Base-by-base conservation (phyloP, 805 yeast species). In the Saturnispora galanensis region DNA sequence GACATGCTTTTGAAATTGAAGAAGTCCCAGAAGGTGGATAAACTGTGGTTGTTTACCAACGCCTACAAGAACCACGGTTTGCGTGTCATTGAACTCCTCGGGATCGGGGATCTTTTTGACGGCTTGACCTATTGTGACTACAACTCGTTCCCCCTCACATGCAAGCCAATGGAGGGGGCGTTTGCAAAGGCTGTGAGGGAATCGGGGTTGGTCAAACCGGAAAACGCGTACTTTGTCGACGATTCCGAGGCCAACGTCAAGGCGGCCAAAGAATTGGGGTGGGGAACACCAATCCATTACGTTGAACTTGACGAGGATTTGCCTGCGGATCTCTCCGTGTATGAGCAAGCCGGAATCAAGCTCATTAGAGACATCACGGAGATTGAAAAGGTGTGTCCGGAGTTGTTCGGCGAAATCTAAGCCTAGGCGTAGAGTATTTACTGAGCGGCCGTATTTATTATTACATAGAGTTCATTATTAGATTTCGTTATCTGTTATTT, bases 121-220 rank as follows among this genome's bases (percentile, higher is more conserved):
- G 98, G 98, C 0, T 72, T 93, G 52, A 87, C 97, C 1, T 90
- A 68, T 63, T 93, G 98, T 65, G 95, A 93, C 65, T 93, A 93
- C 59, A 68, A 77, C 40, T 56, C 68, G 41, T 78, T 76, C 45
- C 81, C 83, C 5, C 70, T 90, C 47, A 65, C 81, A 30, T 93
- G 97, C 66, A 90, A 90, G 65, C 98, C 98, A n/a, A 85, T 84
- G 78, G 65, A 69, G 15, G 69, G 65, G 44, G 78, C 81, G 55
- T 90, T 80, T 57, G 71, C 74, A 32, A 73, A 69, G 45, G 84
- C 84, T n/a, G 69, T 86, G 63, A 47, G 56, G 8, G 75, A 79
- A 39, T 81, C 95, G 29, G 81, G 82, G 18, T 75, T 76, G 10
- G 58, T 64, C 10, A 65, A 68, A 46, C 63, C 71, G 44, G 40